Evolutionary conservation across 495 filamentous ascomycete genomes (phyloP).

Genomic region (Tuber indicum): DNA sequence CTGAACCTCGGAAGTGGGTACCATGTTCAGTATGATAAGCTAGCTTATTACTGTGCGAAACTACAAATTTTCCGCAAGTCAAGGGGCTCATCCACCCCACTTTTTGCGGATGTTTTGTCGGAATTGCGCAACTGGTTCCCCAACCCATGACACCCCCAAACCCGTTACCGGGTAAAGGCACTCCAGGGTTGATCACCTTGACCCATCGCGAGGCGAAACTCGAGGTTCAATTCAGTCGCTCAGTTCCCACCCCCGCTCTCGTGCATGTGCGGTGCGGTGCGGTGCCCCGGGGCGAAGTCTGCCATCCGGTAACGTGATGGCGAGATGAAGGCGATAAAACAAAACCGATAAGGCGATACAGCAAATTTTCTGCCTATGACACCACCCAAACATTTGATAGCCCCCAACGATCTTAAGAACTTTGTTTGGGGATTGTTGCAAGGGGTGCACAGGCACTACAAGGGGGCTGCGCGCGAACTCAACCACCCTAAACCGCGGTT

Average conservation of each 20-base stretch:
- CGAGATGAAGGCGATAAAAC: background rate
- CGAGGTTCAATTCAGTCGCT: background rate
- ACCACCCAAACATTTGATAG: no score
- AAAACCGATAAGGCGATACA: background rate
- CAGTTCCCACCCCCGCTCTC: background rate
- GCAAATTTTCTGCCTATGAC: no score
- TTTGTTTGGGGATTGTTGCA: no score
- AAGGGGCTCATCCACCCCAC: background rate
- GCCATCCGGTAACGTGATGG: background rate
- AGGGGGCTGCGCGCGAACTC: background rate
- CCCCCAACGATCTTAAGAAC: no score
- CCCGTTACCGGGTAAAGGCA: background rate
- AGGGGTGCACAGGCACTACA: no score
- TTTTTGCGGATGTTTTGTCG: background rate
- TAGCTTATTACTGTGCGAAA: background rate
- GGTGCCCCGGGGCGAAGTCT: background rate
- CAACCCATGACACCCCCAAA: background rate
- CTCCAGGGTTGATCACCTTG: background rate
- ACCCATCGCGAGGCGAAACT: background rate
- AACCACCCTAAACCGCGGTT: background rate
- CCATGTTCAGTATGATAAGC: background rate
- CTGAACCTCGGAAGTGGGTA: background rate
- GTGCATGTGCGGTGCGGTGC: background rate
- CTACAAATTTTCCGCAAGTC: background rate
- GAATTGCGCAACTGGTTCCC: background rate